Base-by-base conservation (phyloP, 768 basidiomycete species). In the Candolleomyces efflorescens region DNA sequence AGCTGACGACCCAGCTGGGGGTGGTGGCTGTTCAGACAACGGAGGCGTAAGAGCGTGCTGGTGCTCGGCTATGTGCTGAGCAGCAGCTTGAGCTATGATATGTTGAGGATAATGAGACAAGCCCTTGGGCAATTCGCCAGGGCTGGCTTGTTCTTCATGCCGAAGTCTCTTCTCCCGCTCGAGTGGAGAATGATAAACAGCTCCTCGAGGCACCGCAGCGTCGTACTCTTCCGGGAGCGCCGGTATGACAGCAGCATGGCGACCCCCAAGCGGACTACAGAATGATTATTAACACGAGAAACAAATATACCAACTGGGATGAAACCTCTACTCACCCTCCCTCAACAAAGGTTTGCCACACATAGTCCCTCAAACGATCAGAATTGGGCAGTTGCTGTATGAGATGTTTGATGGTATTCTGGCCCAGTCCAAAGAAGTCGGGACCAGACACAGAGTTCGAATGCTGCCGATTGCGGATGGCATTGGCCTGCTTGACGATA, bases 401-500 rank as follows among this genome's bases (percentile, higher is more conserved):
- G 38, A 93, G 79, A 65, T 90, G 89, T 73, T 92, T 93, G 75
- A 94, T 92, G 3, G 89, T 88, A 66, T 92, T 92, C 69, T 92
- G 88, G 3, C 88, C 88, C 15, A 94, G 76, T 9, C 92, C 92
- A 66, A 91, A 93, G 69, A 92, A 92, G 71, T 93, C 91, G 13
- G 91, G 91, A 0, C 91, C 91, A 2, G 91, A 93, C 13, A 94
- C 89, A 5, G 88, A 90, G 69, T 92, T 92, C 45, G 87, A 89
- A 65, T 92, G 91, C 61, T 90, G 87, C 13, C 90, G 79, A 66
- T 89, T 86, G 50, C 91, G 84, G 59, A 93, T 84, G 44, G 82
- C 80, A 65, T 92, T 93, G 0, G 92, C 91, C 52, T 89, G 84
- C 65, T 85, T 87, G 52, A 94, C 90, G 62, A 94, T 89, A 63